Evolutionary conservation across 345 rosid species (phyloP).

Genomic region (Bruguiera sexangula): DNA sequence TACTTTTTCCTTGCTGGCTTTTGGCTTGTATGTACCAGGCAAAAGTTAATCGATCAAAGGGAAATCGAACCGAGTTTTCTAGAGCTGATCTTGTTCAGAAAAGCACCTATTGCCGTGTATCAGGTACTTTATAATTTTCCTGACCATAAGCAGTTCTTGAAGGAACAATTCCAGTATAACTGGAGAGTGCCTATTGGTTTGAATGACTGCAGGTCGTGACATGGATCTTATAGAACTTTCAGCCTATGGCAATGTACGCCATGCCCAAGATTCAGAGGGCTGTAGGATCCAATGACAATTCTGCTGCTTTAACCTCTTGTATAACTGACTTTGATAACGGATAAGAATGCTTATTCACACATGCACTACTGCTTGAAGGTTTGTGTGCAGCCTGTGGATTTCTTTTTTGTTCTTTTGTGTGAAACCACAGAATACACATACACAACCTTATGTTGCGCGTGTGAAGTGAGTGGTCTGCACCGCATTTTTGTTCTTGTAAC

Average conservation of each 20-base stretch:
- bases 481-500: too few species aligned
- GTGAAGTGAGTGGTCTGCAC: too few species aligned
- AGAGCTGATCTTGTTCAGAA: conserved; percentile 75
- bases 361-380: too few species aligned
- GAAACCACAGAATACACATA: too few species aligned
- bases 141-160: neutral
- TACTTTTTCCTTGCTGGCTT: neutral
- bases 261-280: conserved; percentile 55
- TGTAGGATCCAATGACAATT: conserved; percentile 73
- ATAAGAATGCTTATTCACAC: too few species aligned
- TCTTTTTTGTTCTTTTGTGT: too few species aligned
- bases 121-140: conserved; percentile 45
- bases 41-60: conserved; percentile 83
- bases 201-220: conserved; percentile 56
- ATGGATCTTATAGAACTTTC: conserved; percentile 89
- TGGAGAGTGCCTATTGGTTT: conserved; percentile 13
- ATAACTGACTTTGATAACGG: too few species aligned
- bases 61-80: conserved; percentile 74
- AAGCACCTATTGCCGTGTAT: conserved; percentile 87
- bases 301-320: neutral
- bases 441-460: too few species aligned
- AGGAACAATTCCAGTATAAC: conserved; percentile 6
- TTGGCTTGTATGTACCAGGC: conserved; percentile 41
- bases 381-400: too few species aligned
- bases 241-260: conserved; percentile 81